A percentile compares a stretch with the other conserved stretches of the same genome.
Evolutionary conservation across 305 asterid species (phyloP).

Genomic region (Stenogyne calaminthoides): DNA sequence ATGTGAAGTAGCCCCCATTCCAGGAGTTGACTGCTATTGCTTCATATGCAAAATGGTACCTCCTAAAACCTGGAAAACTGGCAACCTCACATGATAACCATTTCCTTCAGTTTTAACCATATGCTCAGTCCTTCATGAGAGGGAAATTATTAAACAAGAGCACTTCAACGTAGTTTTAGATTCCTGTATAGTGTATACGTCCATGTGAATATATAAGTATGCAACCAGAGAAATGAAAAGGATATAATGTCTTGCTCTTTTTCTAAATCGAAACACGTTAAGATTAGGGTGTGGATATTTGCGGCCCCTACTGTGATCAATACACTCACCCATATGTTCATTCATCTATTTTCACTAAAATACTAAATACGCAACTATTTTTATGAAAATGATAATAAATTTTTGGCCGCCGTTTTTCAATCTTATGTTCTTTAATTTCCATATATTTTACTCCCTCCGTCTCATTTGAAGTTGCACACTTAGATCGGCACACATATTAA

Average conservation of each 20-base stretch:
- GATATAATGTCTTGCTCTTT: background rate
- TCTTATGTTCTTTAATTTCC: background rate
- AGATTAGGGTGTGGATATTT: background rate
- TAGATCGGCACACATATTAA: no score
- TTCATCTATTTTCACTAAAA: background rate
- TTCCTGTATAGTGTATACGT: background rate
- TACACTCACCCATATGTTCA: background rate
- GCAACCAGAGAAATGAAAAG: background rate
- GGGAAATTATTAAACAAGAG: background rate
- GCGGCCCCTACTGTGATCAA: background rate
- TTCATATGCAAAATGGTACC: conserved; percentile 31
- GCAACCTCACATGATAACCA: conserved; percentile 28
- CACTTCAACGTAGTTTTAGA: background rate
- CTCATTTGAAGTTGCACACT: no score
- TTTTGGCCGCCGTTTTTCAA: background rate
- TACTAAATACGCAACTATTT: background rate
- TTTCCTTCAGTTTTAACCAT: conserved; percentile 10
- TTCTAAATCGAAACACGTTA: background rate
- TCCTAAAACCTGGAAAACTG: conserved; percentile 24
- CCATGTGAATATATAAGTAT: background rate
- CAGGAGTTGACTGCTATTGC: conserved; percentile 31
- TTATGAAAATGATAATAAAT: background rate
- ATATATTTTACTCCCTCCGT: no score
- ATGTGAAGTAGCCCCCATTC: conserved; percentile 36
- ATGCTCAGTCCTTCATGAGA: background rate